Conservation (phyloP, 306 rosid genomes). For the Quillaja saponaria region DNA sequence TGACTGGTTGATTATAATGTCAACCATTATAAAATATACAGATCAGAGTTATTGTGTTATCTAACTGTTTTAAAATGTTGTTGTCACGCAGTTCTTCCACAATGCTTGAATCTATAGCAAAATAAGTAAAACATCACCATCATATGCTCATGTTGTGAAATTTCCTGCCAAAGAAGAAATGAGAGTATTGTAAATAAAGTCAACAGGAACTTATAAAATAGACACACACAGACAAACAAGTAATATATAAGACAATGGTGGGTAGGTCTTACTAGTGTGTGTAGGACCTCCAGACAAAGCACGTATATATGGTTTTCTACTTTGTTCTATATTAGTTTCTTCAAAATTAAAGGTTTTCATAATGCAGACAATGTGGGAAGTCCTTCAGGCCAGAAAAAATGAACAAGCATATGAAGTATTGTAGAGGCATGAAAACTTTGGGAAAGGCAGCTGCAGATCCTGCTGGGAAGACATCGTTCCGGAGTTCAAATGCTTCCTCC, state of each 20-base stretch:
- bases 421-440: slow-evolving; percentile 63
- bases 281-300: too few species aligned
- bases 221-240: too few species aligned
- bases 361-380: not conserved
- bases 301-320: too few species aligned
- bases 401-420: slow-evolving; percentile 81
- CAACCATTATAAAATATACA: not conserved
- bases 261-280: too few species aligned
- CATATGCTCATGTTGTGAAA: not conserved
- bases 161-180: too few species aligned
- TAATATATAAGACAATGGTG: too few species aligned
- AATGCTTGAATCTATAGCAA: not conserved
- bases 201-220: too few species aligned
- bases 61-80: too few species aligned
- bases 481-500: slow-evolving; percentile 34
- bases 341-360: too few species aligned
- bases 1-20: not conserved
- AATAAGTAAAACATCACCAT: not conserved
- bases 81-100: not conserved
- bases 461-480: slow-evolving; percentile 29
- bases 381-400: slow-evolving; percentile 40
- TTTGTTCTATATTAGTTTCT: too few species aligned
- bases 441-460: slow-evolving; percentile 31
- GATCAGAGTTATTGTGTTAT: too few species aligned
- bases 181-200: too few species aligned